These are phyloP conservation scores for Zygnema cylindricum DNA, from an alignment of 139 green algal genomes.

Conservation along the genomic window DNA sequence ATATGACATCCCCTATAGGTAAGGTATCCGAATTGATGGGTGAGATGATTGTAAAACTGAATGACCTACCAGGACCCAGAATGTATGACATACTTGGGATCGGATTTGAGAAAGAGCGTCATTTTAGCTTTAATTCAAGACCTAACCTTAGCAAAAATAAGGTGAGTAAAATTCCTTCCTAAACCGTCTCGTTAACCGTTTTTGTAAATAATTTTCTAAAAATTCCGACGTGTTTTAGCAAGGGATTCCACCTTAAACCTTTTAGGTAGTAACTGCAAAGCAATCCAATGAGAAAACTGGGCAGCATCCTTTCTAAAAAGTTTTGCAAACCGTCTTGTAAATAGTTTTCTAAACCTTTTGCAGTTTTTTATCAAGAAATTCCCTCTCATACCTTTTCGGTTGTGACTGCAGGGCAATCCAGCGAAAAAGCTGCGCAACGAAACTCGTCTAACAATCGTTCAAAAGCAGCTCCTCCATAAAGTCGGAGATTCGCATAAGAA, in stretches of 20 bases:
- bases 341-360: not conserved
- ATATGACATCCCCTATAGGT: no score
- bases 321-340: not conserved
- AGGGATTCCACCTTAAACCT: constrained; percentile 61
- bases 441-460: constrained; percentile 90
- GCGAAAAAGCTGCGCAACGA: constrained; percentile 72
- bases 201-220: no score
- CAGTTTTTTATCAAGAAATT: not conserved
- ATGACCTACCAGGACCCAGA: no score
- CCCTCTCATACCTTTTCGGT: constrained; percentile 68
- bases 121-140: no score
- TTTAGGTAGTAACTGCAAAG: constrained; percentile 65
- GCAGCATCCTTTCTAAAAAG: constrained; percentile 27
- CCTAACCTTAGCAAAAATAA: no score
- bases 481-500: constrained; percentile 76
- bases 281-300: constrained; percentile 76
- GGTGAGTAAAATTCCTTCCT: no score
- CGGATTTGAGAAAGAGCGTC: no score
- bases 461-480: constrained; percentile 91
- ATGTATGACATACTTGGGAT: no score
- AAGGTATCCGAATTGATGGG: no score
- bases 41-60: no score
- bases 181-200: no score
- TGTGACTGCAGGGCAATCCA: constrained; percentile 74
- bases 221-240: no score